phyloP scores from a whole-genome alignment of 1,284 basidiomycete genomes.

The Coriolopsis trogii region DNA sequence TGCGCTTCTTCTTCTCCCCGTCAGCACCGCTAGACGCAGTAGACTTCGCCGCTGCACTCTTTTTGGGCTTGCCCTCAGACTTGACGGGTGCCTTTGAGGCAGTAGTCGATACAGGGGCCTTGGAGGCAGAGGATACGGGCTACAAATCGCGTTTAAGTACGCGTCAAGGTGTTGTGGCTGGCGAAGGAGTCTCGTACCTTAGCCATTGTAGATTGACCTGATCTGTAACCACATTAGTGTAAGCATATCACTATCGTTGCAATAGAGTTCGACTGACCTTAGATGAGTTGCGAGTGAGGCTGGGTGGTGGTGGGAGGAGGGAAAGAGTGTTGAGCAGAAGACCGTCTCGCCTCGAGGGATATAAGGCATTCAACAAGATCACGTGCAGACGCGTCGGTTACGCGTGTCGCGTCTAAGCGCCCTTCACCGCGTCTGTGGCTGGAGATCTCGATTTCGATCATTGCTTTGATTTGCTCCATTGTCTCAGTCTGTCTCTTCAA shows the following conservation, averaged over 20 bases:
- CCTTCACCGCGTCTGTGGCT: conserved; percentile 1
- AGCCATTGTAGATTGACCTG: conserved; percentile 28
- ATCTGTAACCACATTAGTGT: background rate
- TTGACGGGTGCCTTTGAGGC: conserved; percentile 58
- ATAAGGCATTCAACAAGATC: conserved; percentile 30
- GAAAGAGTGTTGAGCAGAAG: conserved; percentile 12
- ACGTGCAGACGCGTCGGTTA: conserved; percentile 23
- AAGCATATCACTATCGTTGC: background rate
- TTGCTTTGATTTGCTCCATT: conserved; percentile 2
- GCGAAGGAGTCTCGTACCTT: conserved; percentile 27
- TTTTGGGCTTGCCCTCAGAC: conserved; percentile 47
- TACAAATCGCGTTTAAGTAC: conserved; percentile 27
- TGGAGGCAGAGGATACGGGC: conserved; percentile 53
- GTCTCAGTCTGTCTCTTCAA: background rate
- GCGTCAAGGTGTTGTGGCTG: conserved; percentile 7
- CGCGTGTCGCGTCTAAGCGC: conserved; percentile 23
- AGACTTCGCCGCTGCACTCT: conserved; percentile 40
- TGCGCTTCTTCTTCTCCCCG: conserved; percentile 63
- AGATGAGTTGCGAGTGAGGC: background rate
- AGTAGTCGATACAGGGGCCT: conserved; percentile 53
- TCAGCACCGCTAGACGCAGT: conserved; percentile 42
- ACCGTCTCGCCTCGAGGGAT: conserved; percentile 22
- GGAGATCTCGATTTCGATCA: background rate
- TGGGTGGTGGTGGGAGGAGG: conserved; percentile 18
- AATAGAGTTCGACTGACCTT: conserved; percentile 10